Conservation (phyloP, 371 early-diverging fungal species). For the Mortierella sp. region DNA sequence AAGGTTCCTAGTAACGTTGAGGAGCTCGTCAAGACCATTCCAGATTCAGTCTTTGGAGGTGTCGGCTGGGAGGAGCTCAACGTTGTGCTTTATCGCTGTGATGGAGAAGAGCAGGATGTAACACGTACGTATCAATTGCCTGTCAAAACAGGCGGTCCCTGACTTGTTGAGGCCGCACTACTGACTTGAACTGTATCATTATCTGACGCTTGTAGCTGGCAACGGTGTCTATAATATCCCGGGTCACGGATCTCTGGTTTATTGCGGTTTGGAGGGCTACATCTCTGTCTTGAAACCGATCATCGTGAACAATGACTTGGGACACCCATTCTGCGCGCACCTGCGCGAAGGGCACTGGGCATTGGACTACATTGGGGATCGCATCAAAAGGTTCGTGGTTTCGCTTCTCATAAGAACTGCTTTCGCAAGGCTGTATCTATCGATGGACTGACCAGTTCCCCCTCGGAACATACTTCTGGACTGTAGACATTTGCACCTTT, state of each 20-base stretch:
- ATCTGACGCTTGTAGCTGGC: conserved; percentile 52
- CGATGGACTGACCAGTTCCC: no score
- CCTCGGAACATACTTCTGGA: no score
- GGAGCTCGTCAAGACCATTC: conserved; percentile 56
- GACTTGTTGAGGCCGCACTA: no score
- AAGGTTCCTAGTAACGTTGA: conserved; percentile 56
- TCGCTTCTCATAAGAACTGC: no score
- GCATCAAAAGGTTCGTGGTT: conserved; percentile 72
- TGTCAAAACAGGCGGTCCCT: no score
- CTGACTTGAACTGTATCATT: not conserved
- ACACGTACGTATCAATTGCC: conserved; percentile 51
- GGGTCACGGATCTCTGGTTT: conserved; percentile 79
- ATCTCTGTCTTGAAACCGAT: conserved; percentile 79
- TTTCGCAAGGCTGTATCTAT: no score
- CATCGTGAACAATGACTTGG: conserved; percentile 87
- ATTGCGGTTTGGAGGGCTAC: conserved; percentile 95
- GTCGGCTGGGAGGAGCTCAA: conserved; percentile 80
- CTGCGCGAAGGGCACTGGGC: conserved; percentile 93
- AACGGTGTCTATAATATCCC: conserved; percentile 90
- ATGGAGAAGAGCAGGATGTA: conserved; percentile 84
- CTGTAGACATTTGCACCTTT: conserved; percentile 57
- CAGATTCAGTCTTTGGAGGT: conserved; percentile 56
- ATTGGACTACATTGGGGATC: conserved; percentile 82
- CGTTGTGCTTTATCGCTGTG: conserved; percentile 84
- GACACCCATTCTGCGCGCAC: conserved; percentile 92